A percentile compares a stretch with the other conserved stretches of the same genome.
These are phyloP conservation scores for Phytopythium oedochilum DNA, from an alignment of 352 stramenopile species.

Conservation along the genomic window DNA sequence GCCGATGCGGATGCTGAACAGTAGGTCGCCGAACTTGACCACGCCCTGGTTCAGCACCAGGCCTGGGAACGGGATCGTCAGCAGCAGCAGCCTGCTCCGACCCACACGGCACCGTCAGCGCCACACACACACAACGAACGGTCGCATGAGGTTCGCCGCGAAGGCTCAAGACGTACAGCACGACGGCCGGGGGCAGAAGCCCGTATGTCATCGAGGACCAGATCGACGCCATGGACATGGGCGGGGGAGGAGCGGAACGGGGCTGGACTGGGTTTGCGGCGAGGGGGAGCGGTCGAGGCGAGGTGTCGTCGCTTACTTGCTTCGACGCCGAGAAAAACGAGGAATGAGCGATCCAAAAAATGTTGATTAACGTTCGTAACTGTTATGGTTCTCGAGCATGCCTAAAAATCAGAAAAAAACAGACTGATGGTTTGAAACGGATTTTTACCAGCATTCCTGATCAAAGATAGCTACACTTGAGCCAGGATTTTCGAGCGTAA, in stretches of 20 bases:
- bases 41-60: slow-evolving; percentile 56
- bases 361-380: too few species aligned
- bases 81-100: slow-evolving; percentile 46
- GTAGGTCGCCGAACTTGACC: slow-evolving; percentile 64
- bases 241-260: not conserved
- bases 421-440: too few species aligned
- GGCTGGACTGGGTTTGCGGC: not conserved
- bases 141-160: too few species aligned
- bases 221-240: slow-evolving; percentile 43
- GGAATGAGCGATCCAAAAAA: not conserved
- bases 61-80: slow-evolving; percentile 75
- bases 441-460: too few species aligned
- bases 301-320: not conserved
- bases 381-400: too few species aligned
- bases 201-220: slow-evolving; percentile 80
- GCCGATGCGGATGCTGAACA: slow-evolving; percentile 73
- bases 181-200: slow-evolving; percentile 67
- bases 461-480: too few species aligned
- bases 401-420: too few species aligned
- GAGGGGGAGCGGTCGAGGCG: too few species aligned
- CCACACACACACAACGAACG: not conserved
- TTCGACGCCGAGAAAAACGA: not conserved
- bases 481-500: not conserved
- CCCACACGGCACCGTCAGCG: not conserved
- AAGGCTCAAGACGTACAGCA: slow-evolving; percentile 46